Evolutionary conservation across 2,329 filamentous ascomycete species (phyloP).

Genomic region (Fusarium hainanense): DNA sequence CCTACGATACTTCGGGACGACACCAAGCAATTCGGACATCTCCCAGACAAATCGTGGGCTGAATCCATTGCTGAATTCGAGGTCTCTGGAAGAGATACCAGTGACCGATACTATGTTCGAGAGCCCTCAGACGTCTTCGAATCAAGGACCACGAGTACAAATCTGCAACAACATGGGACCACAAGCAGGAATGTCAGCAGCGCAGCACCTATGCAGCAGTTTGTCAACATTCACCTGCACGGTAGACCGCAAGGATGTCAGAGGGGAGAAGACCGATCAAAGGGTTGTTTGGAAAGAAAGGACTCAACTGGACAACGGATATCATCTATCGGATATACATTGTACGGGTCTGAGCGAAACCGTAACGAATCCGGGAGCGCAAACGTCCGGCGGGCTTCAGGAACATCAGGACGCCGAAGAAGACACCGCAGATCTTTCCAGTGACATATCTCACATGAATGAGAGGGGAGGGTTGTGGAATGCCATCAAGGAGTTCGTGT

Average conservation of each 20-base stretch:
- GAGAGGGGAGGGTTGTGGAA: constrained; percentile 19
- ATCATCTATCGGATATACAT: constrained; percentile 1
- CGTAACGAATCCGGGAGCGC: constrained; percentile 20
- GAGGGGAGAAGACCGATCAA: background rate
- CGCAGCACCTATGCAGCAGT: constrained; percentile 33
- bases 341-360: background rate
- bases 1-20: constrained; percentile 31
- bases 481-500: constrained; percentile 18
- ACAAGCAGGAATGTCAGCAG: background rate
- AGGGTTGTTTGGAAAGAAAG: background rate
- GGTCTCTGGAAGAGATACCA: constrained; percentile 31
- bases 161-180: constrained; percentile 5
- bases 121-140: constrained; percentile 23
- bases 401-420: constrained; percentile 41
- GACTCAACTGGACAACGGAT: background rate
- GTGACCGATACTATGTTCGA: constrained; percentile 49
- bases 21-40: constrained; percentile 27
- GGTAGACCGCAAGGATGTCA: background rate
- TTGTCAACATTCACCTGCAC: constrained; percentile 46
- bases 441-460: constrained; percentile 2
- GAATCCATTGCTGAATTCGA: constrained; percentile 46
- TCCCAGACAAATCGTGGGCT: constrained; percentile 35
- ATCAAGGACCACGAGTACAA: constrained; percentile 22
- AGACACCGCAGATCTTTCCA: constrained; percentile 48
- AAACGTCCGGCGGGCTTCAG: constrained; percentile 47